phyloP scores from a whole-genome alignment of 2,329 filamentous ascomycete genomes.

The Fusarium camptoceras region DNA sequence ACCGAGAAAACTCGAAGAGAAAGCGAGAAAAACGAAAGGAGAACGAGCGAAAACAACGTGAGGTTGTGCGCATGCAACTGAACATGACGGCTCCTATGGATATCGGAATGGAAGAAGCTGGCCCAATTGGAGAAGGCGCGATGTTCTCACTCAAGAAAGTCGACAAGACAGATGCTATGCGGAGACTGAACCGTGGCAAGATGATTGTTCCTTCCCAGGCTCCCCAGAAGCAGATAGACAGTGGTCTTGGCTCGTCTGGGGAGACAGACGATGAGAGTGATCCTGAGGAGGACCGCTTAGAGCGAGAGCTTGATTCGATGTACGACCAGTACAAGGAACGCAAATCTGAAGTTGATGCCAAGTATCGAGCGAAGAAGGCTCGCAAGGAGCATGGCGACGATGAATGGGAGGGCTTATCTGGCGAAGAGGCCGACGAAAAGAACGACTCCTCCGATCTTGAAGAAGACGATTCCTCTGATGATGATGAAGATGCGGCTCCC shows the following conservation, averaged over 20 bases:
- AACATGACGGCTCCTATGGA: constrained; percentile 97
- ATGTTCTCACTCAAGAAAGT: constrained; percentile 89
- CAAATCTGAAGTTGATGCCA: constrained; percentile 83
- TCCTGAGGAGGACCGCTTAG: constrained; percentile 83
- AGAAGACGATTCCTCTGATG: constrained; percentile 54
- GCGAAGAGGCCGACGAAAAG: constrained; percentile 67
- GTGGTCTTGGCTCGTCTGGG: constrained; percentile 64
- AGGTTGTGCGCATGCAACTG: constrained; percentile 96
- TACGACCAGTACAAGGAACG: constrained; percentile 88
- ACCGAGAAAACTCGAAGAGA: constrained; percentile 79
- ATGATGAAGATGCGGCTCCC: constrained; percentile 45
- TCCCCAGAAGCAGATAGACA: constrained; percentile 70
- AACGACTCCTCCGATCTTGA: constrained; percentile 67
- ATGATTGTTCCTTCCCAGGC: constrained; percentile 76
- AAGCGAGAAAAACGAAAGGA: constrained; percentile 87
- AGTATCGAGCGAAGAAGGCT: constrained; percentile 89
- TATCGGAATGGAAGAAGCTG: constrained; percentile 89
- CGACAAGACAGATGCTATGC: constrained; percentile 78
- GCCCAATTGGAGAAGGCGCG: constrained; percentile 80
- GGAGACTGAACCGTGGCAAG: constrained; percentile 73
- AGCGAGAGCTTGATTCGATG: constrained; percentile 86
- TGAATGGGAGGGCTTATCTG: constrained; percentile 92
- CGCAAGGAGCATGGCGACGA: constrained; percentile 84
- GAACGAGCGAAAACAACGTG: constrained; percentile 94
- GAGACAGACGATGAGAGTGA: constrained; percentile 75